Evolutionary conservation across 2,329 filamentous ascomycete species (phyloP).

Genomic region (Exserohilum turcica): DNA sequence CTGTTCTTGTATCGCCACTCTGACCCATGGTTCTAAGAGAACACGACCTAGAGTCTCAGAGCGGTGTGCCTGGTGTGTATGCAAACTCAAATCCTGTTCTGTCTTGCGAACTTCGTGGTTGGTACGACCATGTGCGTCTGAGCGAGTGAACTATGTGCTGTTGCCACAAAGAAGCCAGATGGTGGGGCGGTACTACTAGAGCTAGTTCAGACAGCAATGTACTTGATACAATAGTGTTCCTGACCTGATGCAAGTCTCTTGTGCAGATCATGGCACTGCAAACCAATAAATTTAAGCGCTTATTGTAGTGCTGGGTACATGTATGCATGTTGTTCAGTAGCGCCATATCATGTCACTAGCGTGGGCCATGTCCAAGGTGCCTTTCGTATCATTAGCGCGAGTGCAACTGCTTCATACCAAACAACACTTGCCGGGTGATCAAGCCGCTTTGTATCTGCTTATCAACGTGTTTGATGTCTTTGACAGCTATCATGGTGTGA

Average conservation of each 20-base stretch:
- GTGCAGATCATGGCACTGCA: not conserved
- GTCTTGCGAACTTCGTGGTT: not conserved
- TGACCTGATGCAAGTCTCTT: not conserved
- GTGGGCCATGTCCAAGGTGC: not conserved
- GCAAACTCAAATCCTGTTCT: not conserved
- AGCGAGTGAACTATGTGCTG: not conserved
- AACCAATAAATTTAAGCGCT: not conserved
- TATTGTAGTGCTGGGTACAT: not conserved
- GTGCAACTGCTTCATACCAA: not conserved
- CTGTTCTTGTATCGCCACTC: not conserved
- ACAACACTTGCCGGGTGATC: not conserved
- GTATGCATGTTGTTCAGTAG: not conserved
- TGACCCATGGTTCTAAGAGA: not conserved
- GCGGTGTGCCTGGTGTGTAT: not conserved
- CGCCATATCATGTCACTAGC: not conserved
- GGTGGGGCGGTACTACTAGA: not conserved
- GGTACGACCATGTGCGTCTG: not conserved
- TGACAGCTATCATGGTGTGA: slow-evolving; percentile 1
- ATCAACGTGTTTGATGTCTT: slow-evolving; percentile 16
- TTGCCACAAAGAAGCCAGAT: not conserved
- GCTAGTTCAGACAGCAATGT: not conserved
- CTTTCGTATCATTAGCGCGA: not conserved
- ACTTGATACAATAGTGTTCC: not conserved
- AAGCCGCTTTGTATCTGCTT: not conserved
- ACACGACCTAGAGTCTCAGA: not conserved